Conservation (phyloP, 192 early-diverging fungal genomes). For the Entomortierella parvispora region DNA sequence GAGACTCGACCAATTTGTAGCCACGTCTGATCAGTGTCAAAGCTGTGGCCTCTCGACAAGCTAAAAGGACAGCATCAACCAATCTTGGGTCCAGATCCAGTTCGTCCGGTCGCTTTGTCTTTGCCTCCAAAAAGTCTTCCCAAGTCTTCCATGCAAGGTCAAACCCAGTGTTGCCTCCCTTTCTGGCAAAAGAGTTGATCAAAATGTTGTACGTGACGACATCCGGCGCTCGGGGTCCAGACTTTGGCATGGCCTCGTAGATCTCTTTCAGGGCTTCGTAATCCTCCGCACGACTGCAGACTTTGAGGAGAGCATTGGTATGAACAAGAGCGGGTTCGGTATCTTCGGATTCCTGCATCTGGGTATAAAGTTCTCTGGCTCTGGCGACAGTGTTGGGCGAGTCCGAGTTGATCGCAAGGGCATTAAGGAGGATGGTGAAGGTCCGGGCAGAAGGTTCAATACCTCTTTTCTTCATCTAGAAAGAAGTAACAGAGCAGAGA, state of each 20-base stretch:
- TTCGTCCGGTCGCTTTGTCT: slow-evolving; percentile 21
- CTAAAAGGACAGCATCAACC: slow-evolving; percentile 31
- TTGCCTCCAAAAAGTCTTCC: slow-evolving; percentile 38
- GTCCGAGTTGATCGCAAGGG: slow-evolving; percentile 33
- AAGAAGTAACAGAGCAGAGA: background rate
- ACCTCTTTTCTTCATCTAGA: slow-evolving; percentile 44
- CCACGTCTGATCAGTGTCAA: slow-evolving; percentile 14
- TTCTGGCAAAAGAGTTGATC: slow-evolving; percentile 40
- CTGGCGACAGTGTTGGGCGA: slow-evolving; percentile 39
- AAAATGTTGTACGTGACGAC: slow-evolving; percentile 45
- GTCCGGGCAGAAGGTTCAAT: slow-evolving; percentile 43
- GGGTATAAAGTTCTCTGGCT: slow-evolving; percentile 31
- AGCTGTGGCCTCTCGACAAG: slow-evolving; percentile 23
- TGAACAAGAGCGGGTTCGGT: slow-evolving; percentile 16
- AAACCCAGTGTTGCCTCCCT: slow-evolving; percentile 36
- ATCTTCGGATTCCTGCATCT: slow-evolving; percentile 23
- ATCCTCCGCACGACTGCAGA: slow-evolving; percentile 37
- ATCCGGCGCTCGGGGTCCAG: slow-evolving; percentile 34
- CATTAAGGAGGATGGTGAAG: slow-evolving; percentile 48
- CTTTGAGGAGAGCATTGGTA: slow-evolving; percentile 54
- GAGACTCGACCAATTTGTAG: slow-evolving; percentile 21
- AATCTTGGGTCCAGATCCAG: slow-evolving; percentile 24
- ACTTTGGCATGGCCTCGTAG: slow-evolving; percentile 30
- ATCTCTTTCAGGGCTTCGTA: slow-evolving; percentile 15
- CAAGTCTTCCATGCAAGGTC: slow-evolving; percentile 40